Base-by-base conservation (phyloP, 352 stramenopile genomes). In the Phytophthora tentaculata region DNA sequence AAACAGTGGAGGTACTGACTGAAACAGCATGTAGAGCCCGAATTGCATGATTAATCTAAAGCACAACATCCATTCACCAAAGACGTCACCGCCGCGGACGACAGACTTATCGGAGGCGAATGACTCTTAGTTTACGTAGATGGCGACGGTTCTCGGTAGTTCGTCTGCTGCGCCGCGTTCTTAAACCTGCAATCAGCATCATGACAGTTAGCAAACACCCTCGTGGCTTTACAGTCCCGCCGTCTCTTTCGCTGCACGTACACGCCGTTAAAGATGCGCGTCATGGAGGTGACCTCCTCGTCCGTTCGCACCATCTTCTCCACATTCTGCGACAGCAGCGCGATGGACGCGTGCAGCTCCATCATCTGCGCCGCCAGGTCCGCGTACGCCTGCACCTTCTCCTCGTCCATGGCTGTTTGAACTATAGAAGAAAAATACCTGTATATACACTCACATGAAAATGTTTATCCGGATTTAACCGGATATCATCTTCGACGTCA, bases 241-340 rank as follows among this genome's bases (percentile, higher is more conserved):
- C 35, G 14, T 37, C 32, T 26, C 10, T 16, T 20, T 16, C 19
- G 23, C 9, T 35, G 16, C 20, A 80, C 82, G 56, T 68, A 93
- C 85, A 90, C 83, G 60, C 81, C 74, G 43, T 93, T 85, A 71
- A 93, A 93, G 67, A 90, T 90, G 49, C 76, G 74, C 54, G 83
- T 84, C 85, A 93, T 90, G 54, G 77, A 73, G 32, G 83, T 80
- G 28, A 90, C 75, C 61, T 91, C 76, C n/a, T 79, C 71, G 60
- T 91, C 83, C 7, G 83, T 90, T n/a, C 60, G 71, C 35, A 74
- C 85, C 80, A 93, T 89, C 67, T 89, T 90, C 66, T 91, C 81
- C 51, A 93, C 73, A 60, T 93, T 93, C 48, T 85, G 80, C 45
- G 81, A 55, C 52, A 93, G 75, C 55, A 89, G 81, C 67, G 83